phyloP scores from a whole-genome alignment of 2,329 filamentous ascomycete genomes.

The Cladophialophora chaetospira region DNA sequence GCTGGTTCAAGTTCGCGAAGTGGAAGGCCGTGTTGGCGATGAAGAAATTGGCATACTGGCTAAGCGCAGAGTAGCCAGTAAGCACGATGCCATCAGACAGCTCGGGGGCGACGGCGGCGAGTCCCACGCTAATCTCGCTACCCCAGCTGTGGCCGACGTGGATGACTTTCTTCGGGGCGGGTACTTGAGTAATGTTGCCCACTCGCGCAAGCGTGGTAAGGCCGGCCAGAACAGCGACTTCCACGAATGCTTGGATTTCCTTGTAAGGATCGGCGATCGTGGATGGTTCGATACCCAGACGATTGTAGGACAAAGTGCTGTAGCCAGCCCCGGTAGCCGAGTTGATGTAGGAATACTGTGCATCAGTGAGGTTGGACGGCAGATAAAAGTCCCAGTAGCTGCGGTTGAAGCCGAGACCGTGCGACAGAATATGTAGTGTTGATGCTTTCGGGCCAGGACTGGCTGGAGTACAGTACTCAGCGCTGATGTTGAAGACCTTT shows the following conservation, averaged over 20 bases:
- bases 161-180: conserved; percentile 39
- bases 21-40: conserved; percentile 22
- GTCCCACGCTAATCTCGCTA: conserved; percentile 38
- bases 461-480: conserved; percentile 25
- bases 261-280: conserved; percentile 43
- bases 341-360: conserved; percentile 26
- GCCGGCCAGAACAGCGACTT: conserved; percentile 43
- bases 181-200: conserved; percentile 28
- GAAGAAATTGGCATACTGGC: conserved; percentile 46
- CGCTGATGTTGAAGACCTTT: conserved; percentile 75
- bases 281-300: conserved; percentile 42
- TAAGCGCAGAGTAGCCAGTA: conserved; percentile 49
- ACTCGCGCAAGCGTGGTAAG: conserved; percentile 37
- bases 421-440: conserved; percentile 25
- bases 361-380: conserved; percentile 17
- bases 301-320: conserved; percentile 45
- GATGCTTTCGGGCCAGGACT: conserved; percentile 16
- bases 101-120: conserved; percentile 39
- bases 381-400: conserved; percentile 32
- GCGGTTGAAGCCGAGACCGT: conserved; percentile 28
- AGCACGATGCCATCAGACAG: conserved; percentile 43
- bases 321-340: conserved; percentile 38
- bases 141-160: conserved; percentile 44
- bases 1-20: conserved; percentile 38
- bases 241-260: conserved; percentile 43